A percentile compares a stretch with the other conserved stretches of the same genome.
phyloP scores from a whole-genome alignment of 2,329 filamentous ascomycete species.

The Penicillium digitatum region DNA sequence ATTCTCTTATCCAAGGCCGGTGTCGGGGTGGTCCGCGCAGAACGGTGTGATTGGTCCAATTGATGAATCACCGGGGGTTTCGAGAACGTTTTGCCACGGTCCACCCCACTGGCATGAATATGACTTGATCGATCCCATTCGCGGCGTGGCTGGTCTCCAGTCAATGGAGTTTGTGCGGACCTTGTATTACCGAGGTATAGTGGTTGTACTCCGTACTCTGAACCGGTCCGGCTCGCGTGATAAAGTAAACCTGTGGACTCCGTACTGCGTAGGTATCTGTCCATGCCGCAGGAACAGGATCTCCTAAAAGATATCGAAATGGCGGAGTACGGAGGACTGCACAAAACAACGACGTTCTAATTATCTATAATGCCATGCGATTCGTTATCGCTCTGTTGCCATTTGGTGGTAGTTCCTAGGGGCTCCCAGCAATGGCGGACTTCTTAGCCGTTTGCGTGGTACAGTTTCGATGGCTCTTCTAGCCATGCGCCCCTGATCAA shows the following conservation, averaged over 20 bases:
- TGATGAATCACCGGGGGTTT: slow-evolving; percentile 17
- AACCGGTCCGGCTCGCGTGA: slow-evolving; percentile 1
- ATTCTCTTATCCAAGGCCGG: slow-evolving; percentile 24
- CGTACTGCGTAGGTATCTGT: slow-evolving; percentile 1
- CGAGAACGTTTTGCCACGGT: slow-evolving; percentile 36
- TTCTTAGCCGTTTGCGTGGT: slow-evolving; percentile 1
- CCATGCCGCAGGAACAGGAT: slow-evolving; percentile 4
- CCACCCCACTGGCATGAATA: slow-evolving; percentile 18
- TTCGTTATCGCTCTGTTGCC: slow-evolving; percentile 13
- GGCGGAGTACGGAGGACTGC: not conserved
- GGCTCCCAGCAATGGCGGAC: slow-evolving; percentile 8
- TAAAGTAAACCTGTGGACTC: not conserved
- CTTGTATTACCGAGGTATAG: slow-evolving; percentile 2
- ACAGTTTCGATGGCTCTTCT: not conserved
- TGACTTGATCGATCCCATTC: slow-evolving; percentile 13
- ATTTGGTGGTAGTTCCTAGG: slow-evolving; percentile 6
- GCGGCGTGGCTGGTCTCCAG: slow-evolving; percentile 18
- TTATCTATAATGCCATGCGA: not conserved
- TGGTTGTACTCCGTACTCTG: not conserved
- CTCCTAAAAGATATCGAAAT: not conserved
- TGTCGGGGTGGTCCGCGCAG: slow-evolving; percentile 21
- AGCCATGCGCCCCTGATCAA: slow-evolving; percentile 8
- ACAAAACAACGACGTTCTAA: not conserved
- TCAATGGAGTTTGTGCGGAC: slow-evolving; percentile 12
- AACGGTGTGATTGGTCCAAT: slow-evolving; percentile 2